phyloP scores from a whole-genome alignment of 345 rosid species.

The Isatis tinctoria region DNA sequence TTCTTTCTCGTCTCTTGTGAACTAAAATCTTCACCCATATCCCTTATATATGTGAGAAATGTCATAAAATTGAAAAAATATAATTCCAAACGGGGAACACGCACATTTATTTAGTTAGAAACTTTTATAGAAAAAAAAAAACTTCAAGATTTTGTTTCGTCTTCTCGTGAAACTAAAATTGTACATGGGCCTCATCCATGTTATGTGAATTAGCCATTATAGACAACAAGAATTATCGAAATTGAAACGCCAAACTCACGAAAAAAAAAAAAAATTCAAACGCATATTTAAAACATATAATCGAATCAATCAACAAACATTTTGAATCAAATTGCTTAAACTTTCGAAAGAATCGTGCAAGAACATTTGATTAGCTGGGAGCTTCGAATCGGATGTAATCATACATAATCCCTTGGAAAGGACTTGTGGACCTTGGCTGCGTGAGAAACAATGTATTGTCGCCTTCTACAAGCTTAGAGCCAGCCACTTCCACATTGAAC shows the following conservation, averaged over 20 bases:
- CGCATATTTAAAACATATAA: neutral
- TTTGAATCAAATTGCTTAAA: neutral
- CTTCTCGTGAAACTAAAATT: neutral
- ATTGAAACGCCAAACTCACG: neutral
- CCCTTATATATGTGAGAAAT: neutral
- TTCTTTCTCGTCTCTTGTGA: neutral
- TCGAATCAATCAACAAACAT: neutral
- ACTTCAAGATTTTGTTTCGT: too few species aligned
- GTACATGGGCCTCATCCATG: neutral
- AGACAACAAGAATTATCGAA: neutral
- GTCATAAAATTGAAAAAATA: neutral
- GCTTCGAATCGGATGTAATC: constrained; percentile 85
- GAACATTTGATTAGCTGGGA: constrained; percentile 34
- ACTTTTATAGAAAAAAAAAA: neutral
- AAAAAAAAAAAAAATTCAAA: neutral
- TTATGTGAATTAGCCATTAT: neutral
- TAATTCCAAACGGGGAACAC: neutral
- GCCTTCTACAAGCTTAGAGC: constrained; percentile 46
- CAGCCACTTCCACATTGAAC: constrained; percentile 52
- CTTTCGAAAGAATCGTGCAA: constrained; percentile 2
- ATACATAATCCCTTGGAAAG: constrained; percentile 80
- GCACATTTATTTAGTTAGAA: neutral
- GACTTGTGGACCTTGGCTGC: constrained; percentile 55
- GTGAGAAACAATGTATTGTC: constrained; percentile 57
- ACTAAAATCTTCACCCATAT: neutral